phyloP scores from a whole-genome alignment of 2,329 filamentous ascomycete species.

The Diplodia corticola region DNA sequence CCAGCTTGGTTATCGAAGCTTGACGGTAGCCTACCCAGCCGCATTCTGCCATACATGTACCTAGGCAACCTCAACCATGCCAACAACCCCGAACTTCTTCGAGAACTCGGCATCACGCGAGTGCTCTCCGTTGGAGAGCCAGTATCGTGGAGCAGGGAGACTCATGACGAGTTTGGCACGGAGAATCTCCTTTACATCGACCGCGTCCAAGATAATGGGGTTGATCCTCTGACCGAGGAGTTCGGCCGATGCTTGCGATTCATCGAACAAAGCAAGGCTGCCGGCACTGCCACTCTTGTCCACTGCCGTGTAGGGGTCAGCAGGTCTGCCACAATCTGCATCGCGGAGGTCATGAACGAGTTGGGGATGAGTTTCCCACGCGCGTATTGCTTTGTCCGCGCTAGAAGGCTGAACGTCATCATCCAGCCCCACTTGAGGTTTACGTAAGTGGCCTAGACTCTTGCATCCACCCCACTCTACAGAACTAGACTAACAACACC shows the following conservation, averaged over 20 bases:
- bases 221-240: constrained; percentile 84
- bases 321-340: constrained; percentile 93
- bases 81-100: constrained; percentile 84
- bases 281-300: constrained; percentile 83
- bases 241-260: constrained; percentile 86
- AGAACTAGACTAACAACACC: constrained; percentile 10
- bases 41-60: constrained; percentile 92
- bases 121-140: constrained; percentile 91
- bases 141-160: constrained; percentile 73
- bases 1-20: constrained; percentile 80
- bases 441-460: constrained; percentile 55
- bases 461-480: background rate
- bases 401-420: constrained; percentile 90
- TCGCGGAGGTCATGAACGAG: constrained; percentile 94
- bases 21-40: constrained; percentile 87
- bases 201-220: constrained; percentile 92
- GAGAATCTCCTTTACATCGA: constrained; percentile 81
- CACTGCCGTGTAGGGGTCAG: constrained; percentile 97
- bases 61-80: constrained; percentile 90
- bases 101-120: constrained; percentile 77
- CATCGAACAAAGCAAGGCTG: constrained; percentile 78
- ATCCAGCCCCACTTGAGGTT: constrained; percentile 96
- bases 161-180: constrained; percentile 67
- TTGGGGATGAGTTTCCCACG: constrained; percentile 79
- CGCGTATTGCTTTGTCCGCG: constrained; percentile 95